phyloP scores from a whole-genome alignment of 371 early-diverging fungal species.

The Mucor sp. region DNA sequence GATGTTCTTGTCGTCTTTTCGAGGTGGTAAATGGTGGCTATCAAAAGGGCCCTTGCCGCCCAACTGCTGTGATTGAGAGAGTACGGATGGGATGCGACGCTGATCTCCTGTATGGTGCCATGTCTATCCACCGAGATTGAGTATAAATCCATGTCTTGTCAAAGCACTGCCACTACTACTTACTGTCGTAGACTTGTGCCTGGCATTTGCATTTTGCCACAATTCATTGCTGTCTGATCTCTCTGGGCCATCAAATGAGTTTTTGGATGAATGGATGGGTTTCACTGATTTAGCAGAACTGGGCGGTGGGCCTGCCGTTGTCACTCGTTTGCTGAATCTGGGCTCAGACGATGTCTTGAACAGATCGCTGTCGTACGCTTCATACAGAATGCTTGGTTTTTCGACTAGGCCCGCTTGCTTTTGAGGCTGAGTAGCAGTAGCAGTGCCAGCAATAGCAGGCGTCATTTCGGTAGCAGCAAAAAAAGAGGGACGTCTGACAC shows the following conservation, averaged over 20 bases:
- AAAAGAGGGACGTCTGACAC: conserved; percentile 12
- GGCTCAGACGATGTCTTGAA: conserved; percentile 49
- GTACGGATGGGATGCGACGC: conserved; percentile 32
- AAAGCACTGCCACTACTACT: not conserved
- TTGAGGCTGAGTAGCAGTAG: not conserved
- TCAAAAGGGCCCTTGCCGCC: conserved; percentile 42
- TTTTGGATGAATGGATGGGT: conserved; percentile 22
- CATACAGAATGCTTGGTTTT: conserved; percentile 39
- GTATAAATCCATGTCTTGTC: not conserved
- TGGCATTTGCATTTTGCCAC: conserved; percentile 10
- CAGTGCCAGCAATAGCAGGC: not conserved
- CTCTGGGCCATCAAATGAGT: conserved; percentile 38
- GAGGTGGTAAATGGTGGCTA: conserved; percentile 13
- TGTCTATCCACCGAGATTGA: conserved; percentile 22
- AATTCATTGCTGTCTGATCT: conserved; percentile 12
- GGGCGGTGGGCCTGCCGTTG: conserved; percentile 11
- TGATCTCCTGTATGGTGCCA: conserved; percentile 46
- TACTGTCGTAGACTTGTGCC: conserved; percentile 36
- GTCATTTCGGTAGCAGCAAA: conserved; percentile 16
- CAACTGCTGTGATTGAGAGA: conserved; percentile 47
- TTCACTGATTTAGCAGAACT: conserved; percentile 13
- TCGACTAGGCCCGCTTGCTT: conserved; percentile 1
- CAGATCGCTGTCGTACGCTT: conserved; percentile 55
- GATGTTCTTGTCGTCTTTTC: conserved; percentile 36
- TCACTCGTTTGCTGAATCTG: conserved; percentile 32